Evolutionary conservation across 495 filamentous ascomycete genomes (phyloP).

Genomic region (Penicillium daleae): DNA sequence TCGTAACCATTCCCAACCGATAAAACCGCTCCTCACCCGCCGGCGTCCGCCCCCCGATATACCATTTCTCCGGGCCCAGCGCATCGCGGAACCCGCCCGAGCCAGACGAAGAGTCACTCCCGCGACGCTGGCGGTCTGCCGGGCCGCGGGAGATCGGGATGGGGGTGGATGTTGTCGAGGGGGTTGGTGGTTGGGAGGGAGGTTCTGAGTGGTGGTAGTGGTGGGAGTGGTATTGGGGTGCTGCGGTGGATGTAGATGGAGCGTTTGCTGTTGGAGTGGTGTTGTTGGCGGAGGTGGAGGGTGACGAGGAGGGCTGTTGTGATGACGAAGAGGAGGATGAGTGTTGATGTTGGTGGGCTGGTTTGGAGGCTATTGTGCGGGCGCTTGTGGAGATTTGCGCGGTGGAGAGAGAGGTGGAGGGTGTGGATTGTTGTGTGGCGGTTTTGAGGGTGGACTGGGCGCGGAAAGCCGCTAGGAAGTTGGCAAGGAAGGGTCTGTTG

Average conservation of each 20-base stretch:
- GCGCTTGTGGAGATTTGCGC: constrained; percentile 44
- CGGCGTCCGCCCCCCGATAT: constrained; percentile 86
- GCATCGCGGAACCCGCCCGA: constrained; percentile 78
- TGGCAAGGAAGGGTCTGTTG: constrained; percentile 82
- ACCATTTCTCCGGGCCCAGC: constrained; percentile 79
- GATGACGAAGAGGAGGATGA: constrained; percentile 15
- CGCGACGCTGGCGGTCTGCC: constrained; percentile 51
- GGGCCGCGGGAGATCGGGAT: constrained; percentile 41
- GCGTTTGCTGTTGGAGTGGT: constrained; percentile 33
- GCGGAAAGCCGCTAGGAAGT: constrained; percentile 85
- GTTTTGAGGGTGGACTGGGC: constrained; percentile 58
- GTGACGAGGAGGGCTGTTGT: constrained; percentile 15
- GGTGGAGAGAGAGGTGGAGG: constrained; percentile 35
- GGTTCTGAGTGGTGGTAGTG: constrained; percentile 20
- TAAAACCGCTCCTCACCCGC: constrained; percentile 87
- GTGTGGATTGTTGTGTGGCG: constrained; percentile 34
- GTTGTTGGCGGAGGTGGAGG: constrained; percentile 21
- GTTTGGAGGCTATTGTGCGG: constrained; percentile 50
- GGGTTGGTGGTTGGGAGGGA: constrained; percentile 30
- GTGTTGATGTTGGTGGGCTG: constrained; percentile 21
- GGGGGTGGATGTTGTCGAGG: constrained; percentile 36
- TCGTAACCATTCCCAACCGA: constrained; percentile 65
- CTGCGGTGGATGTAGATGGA: constrained; percentile 22
- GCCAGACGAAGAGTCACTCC: constrained; percentile 79
- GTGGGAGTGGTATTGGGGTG: constrained; percentile 20